phyloP scores from a whole-genome alignment of 768 basidiomycete species.

The Tricholomella constricta region DNA sequence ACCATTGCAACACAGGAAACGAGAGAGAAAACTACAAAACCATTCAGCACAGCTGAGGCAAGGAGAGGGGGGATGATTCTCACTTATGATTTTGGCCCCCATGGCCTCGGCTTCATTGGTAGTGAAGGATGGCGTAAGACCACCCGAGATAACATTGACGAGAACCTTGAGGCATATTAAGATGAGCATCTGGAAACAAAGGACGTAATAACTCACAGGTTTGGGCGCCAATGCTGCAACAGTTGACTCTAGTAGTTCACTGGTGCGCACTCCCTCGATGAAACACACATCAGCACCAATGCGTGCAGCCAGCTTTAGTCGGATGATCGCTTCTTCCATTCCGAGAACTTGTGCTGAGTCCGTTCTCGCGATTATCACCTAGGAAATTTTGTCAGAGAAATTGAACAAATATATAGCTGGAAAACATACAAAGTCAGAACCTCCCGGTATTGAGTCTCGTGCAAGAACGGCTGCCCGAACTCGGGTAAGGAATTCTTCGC shows the following conservation, averaged over 20 bases:
- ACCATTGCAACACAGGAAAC: constrained; percentile 77
- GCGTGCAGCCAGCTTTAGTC: constrained; percentile 70
- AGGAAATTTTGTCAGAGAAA: not conserved
- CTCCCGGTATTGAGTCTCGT: constrained; percentile 72
- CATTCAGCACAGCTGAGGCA: not conserved
- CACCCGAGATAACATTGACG: constrained; percentile 80
- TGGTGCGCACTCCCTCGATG: constrained; percentile 75
- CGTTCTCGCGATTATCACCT: constrained; percentile 76
- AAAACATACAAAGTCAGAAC: constrained; percentile 68
- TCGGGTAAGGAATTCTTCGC: constrained; percentile 73
- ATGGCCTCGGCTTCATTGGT: constrained; percentile 64
- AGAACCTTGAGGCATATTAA: constrained; percentile 47
- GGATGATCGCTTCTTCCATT: constrained; percentile 72
- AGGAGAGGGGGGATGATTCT: constrained; percentile 24
- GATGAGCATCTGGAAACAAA: not conserved
- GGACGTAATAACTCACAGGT: constrained; percentile 44
- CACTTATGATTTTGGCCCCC: constrained; percentile 80
- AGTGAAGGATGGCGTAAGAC: constrained; percentile 75
- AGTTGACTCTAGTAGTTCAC: constrained; percentile 62
- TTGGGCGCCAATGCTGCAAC: constrained; percentile 71
- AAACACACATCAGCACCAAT: constrained; percentile 82
- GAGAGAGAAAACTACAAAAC: constrained; percentile 65
- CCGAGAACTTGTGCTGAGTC: constrained; percentile 79
- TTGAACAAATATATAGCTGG: not conserved
- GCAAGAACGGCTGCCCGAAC: constrained; percentile 79